Evolutionary conservation across 2,329 filamentous ascomycete species (phyloP), one percentile per base, ranked within the genome.

Genomic region (Fusarium gaditjirri): DNA sequence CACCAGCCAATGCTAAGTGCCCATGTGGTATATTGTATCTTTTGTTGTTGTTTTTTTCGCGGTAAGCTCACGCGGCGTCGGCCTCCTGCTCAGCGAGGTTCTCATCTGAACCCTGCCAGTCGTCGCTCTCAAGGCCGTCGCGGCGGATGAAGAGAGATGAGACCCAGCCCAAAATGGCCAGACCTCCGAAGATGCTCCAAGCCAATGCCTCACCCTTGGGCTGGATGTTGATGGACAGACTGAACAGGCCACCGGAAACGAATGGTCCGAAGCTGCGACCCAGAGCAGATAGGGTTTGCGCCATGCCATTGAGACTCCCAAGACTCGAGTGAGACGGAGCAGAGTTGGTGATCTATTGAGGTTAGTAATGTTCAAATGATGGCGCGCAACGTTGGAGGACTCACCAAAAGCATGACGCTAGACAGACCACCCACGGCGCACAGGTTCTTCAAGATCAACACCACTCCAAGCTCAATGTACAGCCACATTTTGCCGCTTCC

Each of bases 191-290:
- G 1, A 97, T 81, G 3, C 94, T 93, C 88, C 97, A 99, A 0
- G 93, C 91, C 8, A 98, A 82, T 3, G 91, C 90, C 81, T 97
- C 95, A 3, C 96, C 95, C 77, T 94, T 96, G 5, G 91, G 93
- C 16, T 87, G 84, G 9, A 97, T 86, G 53, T 88, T 87, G 1
- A 90, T 92, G 0, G 94, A 92, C 2, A 95, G 84, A 1, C 94
- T 94, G 80, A 97, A 99, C 1, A 99, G 85, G 1, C 91, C 91
- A 1, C 96, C 96, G 0, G 94, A 96, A 1, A 97, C 84, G 73
- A 98, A 95, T 0, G 96, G 96, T 0, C 96, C 96, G 1, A 94
- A 88, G 46, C 95, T 94, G 66, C 96, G 91, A 13, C 96, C 96
- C 0, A 93, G 94, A 0, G 96, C 96, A 0, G 94, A 97, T 1